Conservation (phyloP, 306 rosid species). For the Lagenaria siceraria region DNA sequence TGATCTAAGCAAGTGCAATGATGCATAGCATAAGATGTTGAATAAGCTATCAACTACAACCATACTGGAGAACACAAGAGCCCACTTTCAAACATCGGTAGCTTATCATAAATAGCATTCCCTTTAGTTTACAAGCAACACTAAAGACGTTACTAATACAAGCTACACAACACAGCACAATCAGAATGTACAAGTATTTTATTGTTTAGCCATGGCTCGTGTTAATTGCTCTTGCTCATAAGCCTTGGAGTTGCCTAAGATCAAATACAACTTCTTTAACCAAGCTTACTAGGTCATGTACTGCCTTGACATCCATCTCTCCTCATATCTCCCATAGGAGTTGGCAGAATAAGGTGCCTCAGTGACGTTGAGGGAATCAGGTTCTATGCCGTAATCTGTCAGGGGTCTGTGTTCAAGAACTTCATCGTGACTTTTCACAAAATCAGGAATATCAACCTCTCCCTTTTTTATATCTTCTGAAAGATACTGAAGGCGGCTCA, state of each 20-base stretch:
- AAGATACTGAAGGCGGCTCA: slow-evolving; percentile 85
- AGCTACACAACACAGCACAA: not conserved
- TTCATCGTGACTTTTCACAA: slow-evolving; percentile 68
- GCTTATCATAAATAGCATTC: not conserved
- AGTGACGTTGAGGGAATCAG: slow-evolving; percentile 53
- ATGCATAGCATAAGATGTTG: not conserved
- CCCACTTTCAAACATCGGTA: not conserved
- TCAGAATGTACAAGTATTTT: not conserved
- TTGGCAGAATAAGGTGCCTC: slow-evolving; percentile 47
- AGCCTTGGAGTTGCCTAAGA: not conserved
- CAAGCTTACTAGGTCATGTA: slow-evolving; percentile 29
- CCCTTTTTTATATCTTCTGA: slow-evolving; percentile 82
- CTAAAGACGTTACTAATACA: not conserved
- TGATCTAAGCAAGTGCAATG: not conserved
- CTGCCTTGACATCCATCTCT: slow-evolving; percentile 59
- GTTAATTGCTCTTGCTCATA: not conserved
- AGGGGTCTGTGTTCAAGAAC: slow-evolving; percentile 80
- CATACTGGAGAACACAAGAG: not conserved
- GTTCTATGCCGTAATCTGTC: slow-evolving; percentile 93
- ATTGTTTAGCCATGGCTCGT: not conserved
- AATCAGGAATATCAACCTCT: slow-evolving; percentile 72
- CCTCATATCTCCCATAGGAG: slow-evolving; percentile 58
- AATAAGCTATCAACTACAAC: not conserved
- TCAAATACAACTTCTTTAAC: not conserved
- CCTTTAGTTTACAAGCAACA: not conserved